Evolutionary conservation across 805 yeast species (phyloP).

Genomic region (Helenozyma rhizophorensis): DNA sequence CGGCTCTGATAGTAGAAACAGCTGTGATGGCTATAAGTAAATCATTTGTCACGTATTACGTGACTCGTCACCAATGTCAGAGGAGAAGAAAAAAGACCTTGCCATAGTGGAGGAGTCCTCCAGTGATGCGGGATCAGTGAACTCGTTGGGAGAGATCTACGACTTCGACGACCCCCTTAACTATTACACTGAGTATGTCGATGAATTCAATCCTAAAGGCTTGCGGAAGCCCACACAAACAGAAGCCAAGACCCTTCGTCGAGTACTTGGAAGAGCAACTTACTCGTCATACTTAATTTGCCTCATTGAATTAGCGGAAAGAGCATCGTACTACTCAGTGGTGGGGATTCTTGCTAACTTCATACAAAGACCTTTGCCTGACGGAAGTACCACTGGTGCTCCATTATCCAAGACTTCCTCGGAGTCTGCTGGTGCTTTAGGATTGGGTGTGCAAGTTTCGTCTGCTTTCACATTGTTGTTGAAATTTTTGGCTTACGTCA

Average conservation of each 20-base stretch:
- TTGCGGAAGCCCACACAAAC: constrained; percentile 28
- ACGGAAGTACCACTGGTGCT: constrained; percentile 46
- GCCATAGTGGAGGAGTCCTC: too few relatives aligned
- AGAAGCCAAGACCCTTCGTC: constrained; percentile 25
- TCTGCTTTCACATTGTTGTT: constrained; percentile 45
- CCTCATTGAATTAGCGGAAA: constrained; percentile 45
- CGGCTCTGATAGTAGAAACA: too few relatives aligned
- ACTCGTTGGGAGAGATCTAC: constrained; percentile 8
- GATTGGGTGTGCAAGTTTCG: constrained; percentile 41
- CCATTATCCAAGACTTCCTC: constrained; percentile 22
- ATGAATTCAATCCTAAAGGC: constrained; percentile 34
- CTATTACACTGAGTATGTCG: constrained; percentile 20
- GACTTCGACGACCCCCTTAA: constrained; percentile 15
- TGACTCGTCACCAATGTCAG: too few relatives aligned
- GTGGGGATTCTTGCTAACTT: constrained; percentile 44
- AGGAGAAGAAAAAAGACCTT: too few relatives aligned
- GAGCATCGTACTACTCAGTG: constrained; percentile 51
- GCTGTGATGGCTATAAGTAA: too few relatives aligned
- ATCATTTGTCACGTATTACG: too few relatives aligned
- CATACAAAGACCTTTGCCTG: constrained; percentile 48
- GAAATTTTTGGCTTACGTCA: constrained; percentile 46
- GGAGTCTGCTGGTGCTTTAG: constrained; percentile 48
- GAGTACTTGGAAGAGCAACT: constrained; percentile 45
- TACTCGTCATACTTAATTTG: constrained; percentile 47
- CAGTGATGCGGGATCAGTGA: not conserved